phyloP scores from a whole-genome alignment of 192 early-diverging fungal genomes.

The Lobosporangium transversale region DNA sequence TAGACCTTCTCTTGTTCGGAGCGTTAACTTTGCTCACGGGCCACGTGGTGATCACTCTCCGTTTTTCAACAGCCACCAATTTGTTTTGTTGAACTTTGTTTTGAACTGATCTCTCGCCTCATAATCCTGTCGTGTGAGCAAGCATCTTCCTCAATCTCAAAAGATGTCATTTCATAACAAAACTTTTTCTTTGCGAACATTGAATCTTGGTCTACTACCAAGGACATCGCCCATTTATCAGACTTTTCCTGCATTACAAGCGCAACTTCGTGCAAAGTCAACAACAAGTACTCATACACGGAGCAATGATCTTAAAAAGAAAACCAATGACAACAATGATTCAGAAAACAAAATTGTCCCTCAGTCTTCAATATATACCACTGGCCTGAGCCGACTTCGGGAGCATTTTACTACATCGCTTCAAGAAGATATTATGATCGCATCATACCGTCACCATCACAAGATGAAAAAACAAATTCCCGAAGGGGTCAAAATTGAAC shows the following conservation, averaged over 20 bases:
- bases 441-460: slow-evolving; percentile 75
- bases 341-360: slow-evolving; percentile 10
- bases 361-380: slow-evolving; percentile 38
- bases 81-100: too few species aligned
- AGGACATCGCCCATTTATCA: slow-evolving; percentile 39
- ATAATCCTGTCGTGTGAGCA: too few species aligned
- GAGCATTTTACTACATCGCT: slow-evolving; percentile 80
- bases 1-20: neutral
- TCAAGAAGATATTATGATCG: slow-evolving; percentile 78
- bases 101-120: too few species aligned
- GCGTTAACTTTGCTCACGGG: neutral
- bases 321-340: neutral
- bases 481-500: slow-evolving; percentile 44
- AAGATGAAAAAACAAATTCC: slow-evolving; percentile 51
- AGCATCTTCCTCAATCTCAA: neutral
- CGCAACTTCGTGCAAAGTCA: slow-evolving; percentile 23
- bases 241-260: slow-evolving; percentile 24
- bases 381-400: slow-evolving; percentile 67
- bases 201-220: slow-evolving; percentile 36
- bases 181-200: slow-evolving; percentile 4
- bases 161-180: slow-evolving; percentile 18
- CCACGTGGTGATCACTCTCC: too few species aligned
- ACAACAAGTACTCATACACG: slow-evolving; percentile 1
- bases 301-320: slow-evolving; percentile 16
- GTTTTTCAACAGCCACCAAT: neutral